phyloP scores from a whole-genome alignment of 345 rosid species.

The Populus deltoides region DNA sequence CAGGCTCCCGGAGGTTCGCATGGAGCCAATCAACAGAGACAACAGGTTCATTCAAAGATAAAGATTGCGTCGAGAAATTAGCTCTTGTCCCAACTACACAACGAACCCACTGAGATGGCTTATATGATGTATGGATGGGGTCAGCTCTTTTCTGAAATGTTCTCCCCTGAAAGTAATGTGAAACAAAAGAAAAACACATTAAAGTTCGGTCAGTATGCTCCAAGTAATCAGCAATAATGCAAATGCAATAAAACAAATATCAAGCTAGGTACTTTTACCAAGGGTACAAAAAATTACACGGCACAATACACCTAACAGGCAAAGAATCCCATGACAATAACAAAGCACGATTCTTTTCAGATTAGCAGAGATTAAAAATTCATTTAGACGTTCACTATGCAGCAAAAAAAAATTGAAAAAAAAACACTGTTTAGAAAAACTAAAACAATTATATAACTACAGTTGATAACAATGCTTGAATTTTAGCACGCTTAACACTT shows the following conservation, averaged over 20 bases:
- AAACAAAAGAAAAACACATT: neutral
- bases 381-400: neutral
- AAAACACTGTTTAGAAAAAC: neutral
- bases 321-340: neutral
- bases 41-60: slow-evolving; percentile 63
- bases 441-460: neutral
- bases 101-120: slow-evolving; percentile 33
- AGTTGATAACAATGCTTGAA: neutral
- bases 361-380: neutral
- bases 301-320: neutral
- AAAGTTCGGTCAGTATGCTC: neutral
- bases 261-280: neutral
- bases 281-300: neutral
- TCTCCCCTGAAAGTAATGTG: slow-evolving; percentile 46
- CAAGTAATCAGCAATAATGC: neutral
- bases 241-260: neutral
- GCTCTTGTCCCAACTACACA: slow-evolving; percentile 29
- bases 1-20: slow-evolving; percentile 68
- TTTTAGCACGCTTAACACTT: neutral
- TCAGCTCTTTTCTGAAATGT: slow-evolving; percentile 24
- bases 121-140: slow-evolving; percentile 23
- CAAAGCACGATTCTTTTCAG: neutral
- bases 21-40: slow-evolving; percentile 97
- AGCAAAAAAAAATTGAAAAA: neutral
- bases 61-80: slow-evolving; percentile 45